These are phyloP conservation scores for Pythium aristosporum DNA, from an alignment of 352 stramenopile species.

Conservation along the genomic window DNA sequence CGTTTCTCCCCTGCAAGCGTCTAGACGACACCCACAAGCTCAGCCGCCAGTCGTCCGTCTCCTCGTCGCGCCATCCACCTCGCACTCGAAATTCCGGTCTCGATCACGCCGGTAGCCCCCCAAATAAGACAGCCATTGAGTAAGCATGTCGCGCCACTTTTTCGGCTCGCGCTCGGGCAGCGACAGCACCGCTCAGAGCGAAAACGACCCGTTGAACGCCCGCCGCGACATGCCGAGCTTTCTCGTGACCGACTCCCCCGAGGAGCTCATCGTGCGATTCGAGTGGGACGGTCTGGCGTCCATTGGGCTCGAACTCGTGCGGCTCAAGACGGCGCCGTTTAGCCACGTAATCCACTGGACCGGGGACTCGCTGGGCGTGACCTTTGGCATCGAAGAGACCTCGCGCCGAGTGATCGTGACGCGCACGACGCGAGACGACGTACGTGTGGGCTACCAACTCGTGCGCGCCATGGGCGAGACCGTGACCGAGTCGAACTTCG, in stretches of 20 bases:
- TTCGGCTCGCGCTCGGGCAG: slow-evolving; percentile 1
- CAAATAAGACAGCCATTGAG: background rate
- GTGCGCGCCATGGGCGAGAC: slow-evolving; percentile 39
- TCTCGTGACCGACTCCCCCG: slow-evolving; percentile 29
- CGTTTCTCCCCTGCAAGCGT: background rate
- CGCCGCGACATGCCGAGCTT: slow-evolving; percentile 20
- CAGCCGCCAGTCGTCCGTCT: background rate
- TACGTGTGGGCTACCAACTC: slow-evolving; percentile 59
- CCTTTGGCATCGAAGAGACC: slow-evolving; percentile 71
- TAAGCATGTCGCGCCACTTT: slow-evolving; percentile 17
- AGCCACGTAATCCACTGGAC: slow-evolving; percentile 42
- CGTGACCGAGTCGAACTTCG: slow-evolving; percentile 57
- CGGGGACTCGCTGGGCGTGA: slow-evolving; percentile 54
- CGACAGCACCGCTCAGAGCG: background rate
- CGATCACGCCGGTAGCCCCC: background rate
- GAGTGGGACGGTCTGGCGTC: slow-evolving; percentile 45
- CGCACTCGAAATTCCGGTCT: background rate
- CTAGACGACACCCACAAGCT: background rate
- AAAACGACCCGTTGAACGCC: slow-evolving; percentile 22
- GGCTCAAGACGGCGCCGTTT: slow-evolving; percentile 29
- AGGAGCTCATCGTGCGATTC: slow-evolving; percentile 57
- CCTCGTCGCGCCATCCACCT: background rate
- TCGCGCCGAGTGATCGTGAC: slow-evolving; percentile 71
- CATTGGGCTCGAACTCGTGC: slow-evolving; percentile 63
- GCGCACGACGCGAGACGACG: slow-evolving; percentile 48